Base-by-base conservation (phyloP, 331 rosid species). In the Quercus lobata region DNA sequence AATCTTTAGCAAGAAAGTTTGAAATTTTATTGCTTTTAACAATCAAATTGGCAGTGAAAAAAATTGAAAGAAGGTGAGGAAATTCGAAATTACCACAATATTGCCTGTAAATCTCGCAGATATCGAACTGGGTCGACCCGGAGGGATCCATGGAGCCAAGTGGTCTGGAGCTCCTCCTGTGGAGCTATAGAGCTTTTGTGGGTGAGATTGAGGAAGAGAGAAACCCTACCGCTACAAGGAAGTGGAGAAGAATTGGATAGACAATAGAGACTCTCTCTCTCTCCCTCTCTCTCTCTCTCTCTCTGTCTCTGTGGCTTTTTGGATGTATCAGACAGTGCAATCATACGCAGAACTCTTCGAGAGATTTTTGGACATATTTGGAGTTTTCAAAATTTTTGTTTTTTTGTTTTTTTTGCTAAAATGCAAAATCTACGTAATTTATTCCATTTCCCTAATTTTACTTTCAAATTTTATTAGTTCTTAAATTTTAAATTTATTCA, bases 61-160 rank as follows among this genome's bases (percentile, higher is more conserved):
- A 79, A 35, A 2, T 41, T 5, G 5, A 17, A 41, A 76, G 18
- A 35, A 57, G 62, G 53, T 66, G 12, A 34, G n/a, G 79, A 55
- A 37, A 41, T 41, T 41, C 46, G 12, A 41, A 41, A 81, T 85
- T 84, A 95, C 99, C 93, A 73, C 83, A 89, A 77, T 73, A 95
- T 74, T 89, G 89, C 49, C 89, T 92, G 78, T 93, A 95, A 85
- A 89, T 85, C 81, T 90, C 85, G 49, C 79, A 83, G 82, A 93
- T 88, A 71, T 91, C 92, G 83, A 85, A 86, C 65, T 76, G 81
- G 76, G 79, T 37, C 66, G 82, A 76, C 78, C 77, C 83, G 22
- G 80, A 83, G 24, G 87, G 83, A 91, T 87, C 91, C 92, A 91
- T 89, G 74, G 81, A 24, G 72, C 70, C 34, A 77, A 80, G 86